A percentile compares a stretch with the other conserved stretches of the same genome.
Evolutionary conservation across 1,284 basidiomycete genomes (phyloP).

Genomic region (Irpex sp.): DNA sequence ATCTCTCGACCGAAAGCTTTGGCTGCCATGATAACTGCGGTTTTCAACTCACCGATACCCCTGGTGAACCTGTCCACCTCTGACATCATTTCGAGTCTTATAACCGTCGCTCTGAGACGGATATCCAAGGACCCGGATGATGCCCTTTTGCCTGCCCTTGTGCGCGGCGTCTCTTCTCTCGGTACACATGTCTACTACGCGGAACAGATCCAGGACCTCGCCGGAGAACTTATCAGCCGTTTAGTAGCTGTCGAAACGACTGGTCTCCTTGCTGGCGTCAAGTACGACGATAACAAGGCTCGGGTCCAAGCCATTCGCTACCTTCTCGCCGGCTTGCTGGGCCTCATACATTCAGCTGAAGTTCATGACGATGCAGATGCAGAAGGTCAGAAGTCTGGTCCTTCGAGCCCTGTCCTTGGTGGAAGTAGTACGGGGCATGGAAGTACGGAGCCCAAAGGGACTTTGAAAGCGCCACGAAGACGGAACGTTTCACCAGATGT

Average conservation of each 20-base stretch:
- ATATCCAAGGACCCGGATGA: slow-evolving; percentile 67
- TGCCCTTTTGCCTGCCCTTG: slow-evolving; percentile 63
- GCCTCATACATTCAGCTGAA: slow-evolving; percentile 69
- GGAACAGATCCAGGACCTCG: slow-evolving; percentile 94
- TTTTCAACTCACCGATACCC: slow-evolving; percentile 80
- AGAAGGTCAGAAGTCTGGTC: slow-evolving; percentile 1
- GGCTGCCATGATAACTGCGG: slow-evolving; percentile 80
- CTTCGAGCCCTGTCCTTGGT: neutral
- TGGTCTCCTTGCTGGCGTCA: slow-evolving; percentile 42
- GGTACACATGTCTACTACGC: slow-evolving; percentile 93
- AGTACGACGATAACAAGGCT: slow-evolving; percentile 39
- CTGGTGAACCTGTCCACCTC: slow-evolving; percentile 91
- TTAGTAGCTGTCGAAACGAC: slow-evolving; percentile 71
- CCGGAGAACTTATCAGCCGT: slow-evolving; percentile 79
- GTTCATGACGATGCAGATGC: slow-evolving; percentile 32
- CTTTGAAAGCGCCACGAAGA: slow-evolving; percentile 45
- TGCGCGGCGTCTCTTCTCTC: slow-evolving; percentile 81
- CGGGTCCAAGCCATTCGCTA: slow-evolving; percentile 72
- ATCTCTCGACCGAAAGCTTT: slow-evolving; percentile 64
- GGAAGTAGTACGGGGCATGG: slow-evolving; percentile 18
- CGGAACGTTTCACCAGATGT: slow-evolving; percentile 77
- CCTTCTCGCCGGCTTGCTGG: slow-evolving; percentile 67
- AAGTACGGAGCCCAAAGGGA: slow-evolving; percentile 7
- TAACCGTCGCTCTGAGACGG: slow-evolving; percentile 73
- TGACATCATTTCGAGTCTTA: slow-evolving; percentile 79